A percentile compares a stretch with the other conserved stretches of the same genome.
phyloP scores from a whole-genome alignment of 2,329 filamentous ascomycete genomes.

The Botryotinia narcissicola region DNA sequence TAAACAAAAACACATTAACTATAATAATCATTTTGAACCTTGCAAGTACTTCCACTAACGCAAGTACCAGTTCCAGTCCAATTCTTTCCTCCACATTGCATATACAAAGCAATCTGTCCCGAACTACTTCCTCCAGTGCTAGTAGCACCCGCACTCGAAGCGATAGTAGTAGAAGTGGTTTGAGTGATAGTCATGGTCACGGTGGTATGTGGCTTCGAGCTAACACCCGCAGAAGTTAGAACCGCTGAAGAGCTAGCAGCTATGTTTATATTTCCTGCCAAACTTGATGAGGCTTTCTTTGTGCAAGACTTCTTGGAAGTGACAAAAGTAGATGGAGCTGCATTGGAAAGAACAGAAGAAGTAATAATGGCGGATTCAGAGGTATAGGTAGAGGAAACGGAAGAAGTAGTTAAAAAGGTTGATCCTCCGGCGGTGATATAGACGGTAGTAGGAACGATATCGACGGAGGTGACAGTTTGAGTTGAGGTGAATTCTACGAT shows the following conservation, averaged over 20 bases:
- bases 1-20: constrained; percentile 30
- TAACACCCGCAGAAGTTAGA: constrained; percentile 1
- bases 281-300: neutral
- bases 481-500: neutral
- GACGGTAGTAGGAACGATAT: neutral
- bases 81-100: constrained; percentile 31
- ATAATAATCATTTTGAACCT: constrained; percentile 30
- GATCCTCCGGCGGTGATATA: neutral
- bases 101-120: constrained; percentile 26
- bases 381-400: neutral
- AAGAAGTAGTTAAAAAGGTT: neutral
- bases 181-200: neutral
- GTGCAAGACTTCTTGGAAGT: constrained; percentile 16
- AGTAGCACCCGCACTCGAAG: constrained; percentile 3
- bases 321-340: neutral
- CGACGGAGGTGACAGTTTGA: neutral
- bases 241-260: neutral
- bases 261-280: neutral
- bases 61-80: constrained; percentile 33
- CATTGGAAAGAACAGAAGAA: neutral
- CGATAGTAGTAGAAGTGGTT: neutral
- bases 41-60: constrained; percentile 32
- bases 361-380: neutral
- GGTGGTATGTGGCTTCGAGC: neutral
- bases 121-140: constrained; percentile 8